These are phyloP conservation scores for Nitzschia sp. DNA, from an alignment of 108 stramenopile species.

Conservation along the genomic window DNA sequence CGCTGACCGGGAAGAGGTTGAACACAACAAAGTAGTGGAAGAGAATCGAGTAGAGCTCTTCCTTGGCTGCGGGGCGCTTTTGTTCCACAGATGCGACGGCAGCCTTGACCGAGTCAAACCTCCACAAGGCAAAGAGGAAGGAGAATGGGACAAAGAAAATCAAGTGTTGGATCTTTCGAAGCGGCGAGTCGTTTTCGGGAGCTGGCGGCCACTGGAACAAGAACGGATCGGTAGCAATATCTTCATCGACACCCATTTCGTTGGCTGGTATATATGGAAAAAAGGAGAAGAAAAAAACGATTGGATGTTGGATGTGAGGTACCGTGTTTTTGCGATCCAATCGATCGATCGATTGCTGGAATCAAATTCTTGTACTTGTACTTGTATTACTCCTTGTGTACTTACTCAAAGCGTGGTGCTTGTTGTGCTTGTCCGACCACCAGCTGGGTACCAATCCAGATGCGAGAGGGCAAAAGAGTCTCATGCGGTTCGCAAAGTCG, in stretches of 20 bases:
- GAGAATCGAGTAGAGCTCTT: conserved; percentile 67
- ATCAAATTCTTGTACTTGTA: too few species aligned
- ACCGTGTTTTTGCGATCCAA: too few species aligned
- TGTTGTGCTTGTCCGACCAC: conserved; percentile 93
- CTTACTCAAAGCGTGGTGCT: conserved; percentile 78
- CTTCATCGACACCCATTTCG: conserved; percentile 92
- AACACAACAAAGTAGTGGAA: conserved; percentile 78
- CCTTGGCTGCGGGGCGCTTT: conserved; percentile 72
- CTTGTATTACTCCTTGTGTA: too few species aligned
- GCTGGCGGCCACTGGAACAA: conserved; percentile 87
- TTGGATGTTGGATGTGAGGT: too few species aligned
- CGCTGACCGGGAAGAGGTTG: conserved; percentile 67
- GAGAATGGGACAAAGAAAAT: conserved; percentile 87
- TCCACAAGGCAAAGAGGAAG: conserved; percentile 86
- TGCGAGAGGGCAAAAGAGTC: conserved; percentile 70
- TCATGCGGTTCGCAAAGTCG: conserved; percentile 53
- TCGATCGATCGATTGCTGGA: too few species aligned
- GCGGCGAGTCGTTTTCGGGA: conserved; percentile 77
- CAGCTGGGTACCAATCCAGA: conserved; percentile 82
- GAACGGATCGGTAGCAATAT: conserved; percentile 91
- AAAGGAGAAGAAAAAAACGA: too few species aligned
- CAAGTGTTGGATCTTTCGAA: conserved; percentile 89
- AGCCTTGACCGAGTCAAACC: conserved; percentile 81
- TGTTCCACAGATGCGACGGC: conserved; percentile 69
- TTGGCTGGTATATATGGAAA: too few species aligned